Conservation (phyloP, 108 stramenopile species). For the Poteriospumella lacustris region DNA sequence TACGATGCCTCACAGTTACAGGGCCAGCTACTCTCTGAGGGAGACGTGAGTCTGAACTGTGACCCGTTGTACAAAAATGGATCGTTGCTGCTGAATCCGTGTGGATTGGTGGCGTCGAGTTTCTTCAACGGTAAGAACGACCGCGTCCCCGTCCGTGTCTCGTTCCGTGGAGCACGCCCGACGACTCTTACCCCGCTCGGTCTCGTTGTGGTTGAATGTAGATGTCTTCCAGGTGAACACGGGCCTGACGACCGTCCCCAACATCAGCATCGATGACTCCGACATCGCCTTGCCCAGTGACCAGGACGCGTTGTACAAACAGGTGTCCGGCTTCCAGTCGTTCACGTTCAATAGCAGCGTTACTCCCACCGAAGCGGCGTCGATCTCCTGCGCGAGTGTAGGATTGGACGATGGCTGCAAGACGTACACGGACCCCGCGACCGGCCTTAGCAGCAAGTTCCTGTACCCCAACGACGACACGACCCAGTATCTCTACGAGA, state of each 20-base stretch:
- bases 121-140: conserved; percentile 21
- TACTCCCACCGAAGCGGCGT: neutral
- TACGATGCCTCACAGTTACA: neutral
- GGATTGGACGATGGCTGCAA: neutral
- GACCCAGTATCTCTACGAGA: neutral
- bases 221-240: conserved; percentile 26
- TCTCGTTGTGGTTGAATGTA: neutral
- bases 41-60: neutral
- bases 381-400: neutral
- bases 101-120: neutral
- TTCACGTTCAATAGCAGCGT: neutral
- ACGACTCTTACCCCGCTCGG: neutral
- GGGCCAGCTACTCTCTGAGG: no score
- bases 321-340: conserved; percentile 68
- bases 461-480: conserved; percentile 4
- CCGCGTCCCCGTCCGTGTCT: neutral
- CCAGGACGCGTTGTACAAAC: conserved; percentile 69
- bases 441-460: neutral
- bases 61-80: conserved; percentile 30
- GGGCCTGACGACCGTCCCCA: neutral
- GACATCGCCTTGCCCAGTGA: conserved; percentile 92
- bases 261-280: conserved; percentile 62
- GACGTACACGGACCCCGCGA: neutral
- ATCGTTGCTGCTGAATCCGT: conserved; percentile 13
- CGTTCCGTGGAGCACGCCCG: neutral